phyloP scores from a whole-genome alignment of 257 asterid species.

The Lavandula angustifolia region DNA sequence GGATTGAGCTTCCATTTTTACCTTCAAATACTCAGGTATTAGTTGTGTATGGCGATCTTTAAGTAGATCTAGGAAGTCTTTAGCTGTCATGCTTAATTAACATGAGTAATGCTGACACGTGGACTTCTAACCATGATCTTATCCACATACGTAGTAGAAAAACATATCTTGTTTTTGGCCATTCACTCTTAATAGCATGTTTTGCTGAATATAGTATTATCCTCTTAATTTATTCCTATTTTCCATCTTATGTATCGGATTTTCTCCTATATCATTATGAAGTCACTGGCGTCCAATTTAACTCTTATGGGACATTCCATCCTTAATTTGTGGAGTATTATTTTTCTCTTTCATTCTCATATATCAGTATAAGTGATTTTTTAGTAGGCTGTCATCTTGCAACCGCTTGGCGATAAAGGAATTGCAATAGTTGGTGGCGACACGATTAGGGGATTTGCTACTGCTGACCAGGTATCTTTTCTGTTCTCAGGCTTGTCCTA shows the following conservation, averaged over 20 bases:
- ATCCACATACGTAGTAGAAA: too few relatives aligned
- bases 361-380: too few relatives aligned
- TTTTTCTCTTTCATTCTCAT: too few relatives aligned
- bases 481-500: slow-evolving; percentile 6
- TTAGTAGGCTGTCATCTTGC: slow-evolving; percentile 96
- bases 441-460: slow-evolving; percentile 81
- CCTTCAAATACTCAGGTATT: slow-evolving; percentile 88
- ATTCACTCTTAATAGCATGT: too few relatives aligned
- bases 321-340: too few relatives aligned
- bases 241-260: not conserved
- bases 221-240: not conserved
- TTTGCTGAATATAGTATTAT: not conserved
- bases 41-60: slow-evolving; percentile 1
- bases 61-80: slow-evolving; percentile 7
- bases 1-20: slow-evolving; percentile 84
- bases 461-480: slow-evolving; percentile 77
- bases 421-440: slow-evolving; percentile 87
- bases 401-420: slow-evolving; percentile 86
- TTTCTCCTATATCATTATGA: not conserved
- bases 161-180: not conserved
- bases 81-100: not conserved
- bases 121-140: too few relatives aligned
- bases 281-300: too few relatives aligned
- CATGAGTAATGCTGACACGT: too few relatives aligned
- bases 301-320: too few relatives aligned